phyloP scores from a whole-genome alignment of 371 early-diverging fungal genomes.

The Haplosporangium sp. region DNA sequence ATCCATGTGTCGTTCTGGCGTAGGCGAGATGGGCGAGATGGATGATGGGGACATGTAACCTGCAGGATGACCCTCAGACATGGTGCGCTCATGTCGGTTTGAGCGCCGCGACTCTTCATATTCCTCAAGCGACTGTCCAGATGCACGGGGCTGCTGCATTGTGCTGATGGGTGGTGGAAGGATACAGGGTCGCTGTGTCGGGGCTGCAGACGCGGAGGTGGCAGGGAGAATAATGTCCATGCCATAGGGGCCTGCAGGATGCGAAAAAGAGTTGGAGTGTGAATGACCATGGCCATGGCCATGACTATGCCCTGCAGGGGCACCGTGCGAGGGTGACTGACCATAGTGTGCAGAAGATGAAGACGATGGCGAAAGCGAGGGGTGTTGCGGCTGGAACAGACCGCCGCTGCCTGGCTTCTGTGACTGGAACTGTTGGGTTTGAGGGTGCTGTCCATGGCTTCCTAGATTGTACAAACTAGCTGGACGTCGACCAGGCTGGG shows the following conservation, averaged over 20 bases:
- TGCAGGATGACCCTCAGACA: conserved; percentile 44
- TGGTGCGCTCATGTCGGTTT: conserved; percentile 43
- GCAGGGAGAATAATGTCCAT: conserved; percentile 52
- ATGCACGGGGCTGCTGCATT: conserved; percentile 16
- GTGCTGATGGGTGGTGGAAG: conserved; percentile 49
- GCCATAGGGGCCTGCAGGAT: conserved; percentile 24
- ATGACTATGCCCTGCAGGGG: neutral
- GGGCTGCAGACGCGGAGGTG: conserved; percentile 8
- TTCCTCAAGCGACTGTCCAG: conserved; percentile 23
- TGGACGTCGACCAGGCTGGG: conserved; percentile 36
- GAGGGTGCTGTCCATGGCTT: conserved; percentile 34
- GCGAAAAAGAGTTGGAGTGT: conserved; percentile 24
- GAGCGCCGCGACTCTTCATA: conserved; percentile 34
- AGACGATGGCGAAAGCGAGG: conserved; percentile 5
- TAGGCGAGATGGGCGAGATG: conserved; percentile 41
- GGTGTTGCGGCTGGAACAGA: conserved; percentile 31
- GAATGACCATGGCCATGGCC: conserved; percentile 14
- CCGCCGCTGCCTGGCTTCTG: conserved; percentile 22
- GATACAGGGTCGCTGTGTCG: conserved; percentile 23
- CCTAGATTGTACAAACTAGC: conserved; percentile 42
- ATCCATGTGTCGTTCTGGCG: conserved; percentile 34
- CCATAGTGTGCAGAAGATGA: conserved; percentile 23
- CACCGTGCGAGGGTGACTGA: neutral
- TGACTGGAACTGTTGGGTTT: conserved; percentile 42
- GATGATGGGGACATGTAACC: conserved; percentile 43